Base-by-base conservation (phyloP, 768 basidiomycete species). In the Strobilomyces dryophilus region DNA sequence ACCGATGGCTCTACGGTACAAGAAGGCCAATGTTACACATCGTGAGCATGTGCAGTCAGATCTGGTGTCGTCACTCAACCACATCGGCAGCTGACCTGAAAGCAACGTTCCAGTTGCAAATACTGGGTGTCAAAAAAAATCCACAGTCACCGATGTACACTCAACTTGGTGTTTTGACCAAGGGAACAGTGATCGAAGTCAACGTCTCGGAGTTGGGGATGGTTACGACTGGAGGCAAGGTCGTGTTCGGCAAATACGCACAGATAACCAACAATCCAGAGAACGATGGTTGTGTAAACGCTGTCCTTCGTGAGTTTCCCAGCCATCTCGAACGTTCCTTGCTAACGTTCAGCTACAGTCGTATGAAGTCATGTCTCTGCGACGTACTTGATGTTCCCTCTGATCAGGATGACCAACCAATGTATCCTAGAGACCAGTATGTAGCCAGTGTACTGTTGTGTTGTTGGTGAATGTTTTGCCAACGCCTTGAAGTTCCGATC, bases 91-190 rank as follows among this genome's bases (percentile, higher is more conserved):
- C 95, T 52, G 95, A 98, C 67, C 75, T 98, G 44, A 98, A 95
- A 73, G 97, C 95, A 8, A 99, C 97, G 5, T 99, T 99, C 82
- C 97, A 99, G 70, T 79, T 99, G 5, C 94, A 95, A 60, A 98
- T 99, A 59, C 76, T 99, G 41, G 92, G 92, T 42, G 97, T 99
- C 52, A 99, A 99, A 80, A 98, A 98, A 78, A 99, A 99, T 66
- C 97, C 97, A 24, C 97, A 98, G 68, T 97, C 94, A 18, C 95
- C 97, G 0, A 95, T 95, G 89, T 95, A 94, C 66, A 94, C 93
- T 0, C 91, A 93, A 65, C 82, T 95, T 37, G 95, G 95, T 47
- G 97, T 99, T 35, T 81, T 99, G 74, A 98, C 97, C 5, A 98
- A 98, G 71, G 97, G 97, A 45, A 99, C 97, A 1, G 86, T 99